Evolutionary conservation across 805 yeast species (phyloP), one percentile per base, ranked within the genome.

Genomic region (Priceomyces carsonii): DNA sequence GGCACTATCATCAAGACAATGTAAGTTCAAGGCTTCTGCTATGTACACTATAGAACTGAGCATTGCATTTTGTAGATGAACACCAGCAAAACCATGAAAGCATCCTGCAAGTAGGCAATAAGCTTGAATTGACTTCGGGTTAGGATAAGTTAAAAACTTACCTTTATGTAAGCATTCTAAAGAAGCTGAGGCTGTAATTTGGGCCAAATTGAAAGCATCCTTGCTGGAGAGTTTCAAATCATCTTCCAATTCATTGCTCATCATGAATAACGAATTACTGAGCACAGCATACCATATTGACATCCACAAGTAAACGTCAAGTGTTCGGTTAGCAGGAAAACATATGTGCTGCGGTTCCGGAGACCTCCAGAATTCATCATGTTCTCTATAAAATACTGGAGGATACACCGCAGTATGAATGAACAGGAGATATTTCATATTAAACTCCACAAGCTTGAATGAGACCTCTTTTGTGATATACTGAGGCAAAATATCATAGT

Each of bases 161-260:
- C 63, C 64, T 19, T 67, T 41, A 29, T 42, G 55, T 8, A 61
- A 43, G 32, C 56, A 53, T 33, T 62, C 69, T 14, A 61, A 37
- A 2, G 57, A 50, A 28, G 61, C 55, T 3, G 57, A 48, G 34
- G 57, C 55, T 14, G 60, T 46, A 0, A 48, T 51, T 18, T 55
- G 48, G 1, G 63, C 58, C 17, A 44, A 50, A 10, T 48, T 43
- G 32, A 55, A 57, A 50, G 57, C 45, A 13, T 47, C 50, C 14
- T 49, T 50, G 23, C 43, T 47, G 2, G 47, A 36, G 20, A 59
- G 43, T 2, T 45, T 51, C 19, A 57, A 35, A 6, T 40, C 32
- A 8, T 29, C n/a, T 25, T 43, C 51, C 16, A 51, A 32, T 6
- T 45, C 36, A 3, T 48, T 55, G 32, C 51, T 56, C 5, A 57